Evolutionary conservation across 805 yeast species (phyloP).

Genomic region (Kregervanrija delftensis): DNA sequence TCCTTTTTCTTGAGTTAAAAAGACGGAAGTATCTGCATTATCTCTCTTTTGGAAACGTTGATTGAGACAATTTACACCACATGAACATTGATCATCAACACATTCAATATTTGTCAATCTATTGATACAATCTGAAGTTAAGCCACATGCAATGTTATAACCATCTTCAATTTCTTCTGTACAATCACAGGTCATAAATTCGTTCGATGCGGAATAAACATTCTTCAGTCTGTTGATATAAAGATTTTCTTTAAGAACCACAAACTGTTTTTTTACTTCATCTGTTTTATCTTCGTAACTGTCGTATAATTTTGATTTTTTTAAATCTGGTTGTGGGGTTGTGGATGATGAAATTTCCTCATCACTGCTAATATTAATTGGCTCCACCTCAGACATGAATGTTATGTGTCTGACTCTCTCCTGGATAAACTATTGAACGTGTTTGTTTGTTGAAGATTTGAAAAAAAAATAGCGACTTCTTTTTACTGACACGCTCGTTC

Average conservation of each 20-base stretch:
- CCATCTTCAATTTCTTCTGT: constrained; percentile 35
- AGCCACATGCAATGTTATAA: constrained; percentile 68
- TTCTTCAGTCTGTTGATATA: constrained; percentile 63
- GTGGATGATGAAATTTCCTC: constrained; percentile 11
- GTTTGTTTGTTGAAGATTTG: no score
- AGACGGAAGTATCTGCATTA: constrained; percentile 74
- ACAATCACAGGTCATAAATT: constrained; percentile 90
- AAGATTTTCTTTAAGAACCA: constrained; percentile 47
- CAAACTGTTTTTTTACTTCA: constrained; percentile 61
- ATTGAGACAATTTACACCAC: constrained; percentile 78
- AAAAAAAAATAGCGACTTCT: no score
- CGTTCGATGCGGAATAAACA: constrained; percentile 56
- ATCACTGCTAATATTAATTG: not conserved
- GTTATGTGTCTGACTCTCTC: not conserved
- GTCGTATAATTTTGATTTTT: constrained; percentile 21
- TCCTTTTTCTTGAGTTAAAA: constrained; percentile 79
- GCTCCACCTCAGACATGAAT: constrained; percentile 2
- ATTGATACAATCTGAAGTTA: constrained; percentile 84
- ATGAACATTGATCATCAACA: constrained; percentile 57
- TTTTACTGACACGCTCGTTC: no score
- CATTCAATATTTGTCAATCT: constrained; percentile 91
- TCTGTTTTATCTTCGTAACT: constrained; percentile 51
- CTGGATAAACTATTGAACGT: no score
- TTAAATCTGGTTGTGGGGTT: constrained; percentile 14
- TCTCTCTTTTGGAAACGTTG: constrained; percentile 78